Percentiles rank a stretch among this genome's conserved stretches.
These are phyloP conservation scores for Sarocladium brachiariae DNA, from an alignment of 2,329 filamentous ascomycete genomes.

Conservation along the genomic window DNA sequence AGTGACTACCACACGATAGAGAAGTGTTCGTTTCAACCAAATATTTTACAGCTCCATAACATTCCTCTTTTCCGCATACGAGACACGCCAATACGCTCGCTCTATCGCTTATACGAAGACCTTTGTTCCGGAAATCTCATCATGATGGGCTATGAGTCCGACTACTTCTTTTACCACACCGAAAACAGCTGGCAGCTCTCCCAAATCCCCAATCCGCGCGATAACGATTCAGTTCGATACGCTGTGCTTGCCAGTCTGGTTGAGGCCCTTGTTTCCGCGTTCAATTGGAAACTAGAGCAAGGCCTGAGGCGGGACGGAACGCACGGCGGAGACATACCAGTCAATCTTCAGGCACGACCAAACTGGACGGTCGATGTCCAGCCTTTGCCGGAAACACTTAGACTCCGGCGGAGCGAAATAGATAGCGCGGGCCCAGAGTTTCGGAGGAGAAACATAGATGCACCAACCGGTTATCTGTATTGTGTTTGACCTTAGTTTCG, in stretches of 20 bases:
- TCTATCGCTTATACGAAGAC: constrained; percentile 22
- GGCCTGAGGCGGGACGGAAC: constrained; percentile 15
- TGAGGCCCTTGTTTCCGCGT: constrained; percentile 17
- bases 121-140: constrained; percentile 19
- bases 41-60: constrained; percentile 10
- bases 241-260: constrained; percentile 19
- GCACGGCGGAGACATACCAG: background rate
- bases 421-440: no score
- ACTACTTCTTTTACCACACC: constrained; percentile 20
- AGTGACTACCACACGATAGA: no score
- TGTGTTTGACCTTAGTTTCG: no score
- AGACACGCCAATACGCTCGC: constrained; percentile 20
- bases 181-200: constrained; percentile 7
- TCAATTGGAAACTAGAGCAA: constrained; percentile 19
- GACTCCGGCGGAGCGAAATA: background rate
- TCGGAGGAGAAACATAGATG: no score
- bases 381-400: constrained; percentile 8
- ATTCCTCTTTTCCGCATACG: constrained; percentile 16
- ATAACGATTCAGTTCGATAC: constrained; percentile 16
- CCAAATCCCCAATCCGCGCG: constrained; percentile 13
- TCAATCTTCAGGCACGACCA: background rate
- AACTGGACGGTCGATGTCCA: constrained; percentile 1
- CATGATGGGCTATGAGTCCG: constrained; percentile 19
- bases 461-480: no score
- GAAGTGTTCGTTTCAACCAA: no score